Conservation (phyloP, 2,329 filamentous ascomycete genomes). For the Fusarium sp. region DNA sequence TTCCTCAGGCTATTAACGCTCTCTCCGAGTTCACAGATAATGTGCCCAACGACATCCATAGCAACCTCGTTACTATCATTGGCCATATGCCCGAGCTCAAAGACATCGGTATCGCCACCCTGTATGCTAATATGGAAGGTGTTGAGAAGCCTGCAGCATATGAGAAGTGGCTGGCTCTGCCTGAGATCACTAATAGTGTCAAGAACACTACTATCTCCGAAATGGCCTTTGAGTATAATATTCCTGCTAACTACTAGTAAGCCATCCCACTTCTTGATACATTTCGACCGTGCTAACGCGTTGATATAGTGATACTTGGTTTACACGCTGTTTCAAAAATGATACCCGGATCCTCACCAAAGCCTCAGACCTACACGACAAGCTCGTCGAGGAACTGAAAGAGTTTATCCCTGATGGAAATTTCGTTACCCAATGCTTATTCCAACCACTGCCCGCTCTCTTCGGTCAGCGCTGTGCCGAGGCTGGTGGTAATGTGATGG, state of each 20-base stretch:
- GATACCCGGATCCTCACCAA: constrained; percentile 25
- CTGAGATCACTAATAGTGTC: constrained; percentile 25
- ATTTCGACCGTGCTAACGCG: background rate
- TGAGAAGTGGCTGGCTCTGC: constrained; percentile 33
- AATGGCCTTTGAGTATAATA: constrained; percentile 35
- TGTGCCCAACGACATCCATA: constrained; percentile 21
- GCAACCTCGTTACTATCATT: constrained; percentile 24
- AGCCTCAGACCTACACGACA: constrained; percentile 22
- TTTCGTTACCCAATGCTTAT: constrained; percentile 29
- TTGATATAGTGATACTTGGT: constrained; percentile 15
- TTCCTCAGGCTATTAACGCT: constrained; percentile 18
- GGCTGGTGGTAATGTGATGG: constrained; percentile 32
- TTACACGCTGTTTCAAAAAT: constrained; percentile 31
- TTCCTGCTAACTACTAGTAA: constrained; percentile 30
- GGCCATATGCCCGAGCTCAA: constrained; percentile 24
- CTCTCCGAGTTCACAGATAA: constrained; percentile 17
- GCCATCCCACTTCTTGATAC: background rate
- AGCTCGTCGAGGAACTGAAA: constrained; percentile 26
- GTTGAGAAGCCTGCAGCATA: constrained; percentile 26
- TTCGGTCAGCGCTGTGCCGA: constrained; percentile 25
- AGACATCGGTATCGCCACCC: constrained; percentile 14
- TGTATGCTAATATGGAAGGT: constrained; percentile 28
- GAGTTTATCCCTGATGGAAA: constrained; percentile 22
- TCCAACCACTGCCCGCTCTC: constrained; percentile 20
- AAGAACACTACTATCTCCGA: constrained; percentile 31